phyloP scores from a whole-genome alignment of 148 eudicot genomes.

The Amaranthus hypochondriacus region DNA sequence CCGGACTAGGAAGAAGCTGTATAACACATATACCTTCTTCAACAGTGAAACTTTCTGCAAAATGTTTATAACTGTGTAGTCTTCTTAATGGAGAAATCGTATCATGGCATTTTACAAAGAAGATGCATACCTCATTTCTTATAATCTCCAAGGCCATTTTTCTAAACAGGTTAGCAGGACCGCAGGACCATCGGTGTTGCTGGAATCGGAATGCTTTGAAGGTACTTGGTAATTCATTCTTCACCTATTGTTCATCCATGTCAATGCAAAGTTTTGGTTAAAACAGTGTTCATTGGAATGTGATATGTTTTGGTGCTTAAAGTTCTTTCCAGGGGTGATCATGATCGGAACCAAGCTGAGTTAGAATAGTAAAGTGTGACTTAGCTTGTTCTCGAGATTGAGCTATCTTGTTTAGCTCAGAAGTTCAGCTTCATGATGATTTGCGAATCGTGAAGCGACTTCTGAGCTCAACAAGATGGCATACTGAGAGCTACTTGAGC shows the following conservation, averaged over 20 bases:
- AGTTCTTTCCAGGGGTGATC: background rate
- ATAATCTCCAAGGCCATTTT: slow-evolving; percentile 65
- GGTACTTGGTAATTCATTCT: slow-evolving; percentile 81
- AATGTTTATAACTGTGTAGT: background rate
- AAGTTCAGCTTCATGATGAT: background rate
- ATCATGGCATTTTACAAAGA: background rate
- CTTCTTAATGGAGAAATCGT: background rate
- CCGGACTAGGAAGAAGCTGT: slow-evolving; percentile 83
- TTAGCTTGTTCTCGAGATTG: background rate
- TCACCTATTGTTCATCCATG: slow-evolving; percentile 40
- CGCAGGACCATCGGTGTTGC: slow-evolving; percentile 92
- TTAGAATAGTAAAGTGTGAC: too few species aligned
- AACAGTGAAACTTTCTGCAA: slow-evolving; percentile 65
- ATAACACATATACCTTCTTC: slow-evolving; percentile 79
- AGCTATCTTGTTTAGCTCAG: too few species aligned
- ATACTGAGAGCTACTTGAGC: too few species aligned
- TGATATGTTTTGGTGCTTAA: background rate
- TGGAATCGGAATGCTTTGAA: slow-evolving; percentile 80
- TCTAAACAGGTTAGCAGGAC: slow-evolving; percentile 78
- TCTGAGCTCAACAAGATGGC: background rate
- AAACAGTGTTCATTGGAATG: background rate
- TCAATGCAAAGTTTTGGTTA: background rate
- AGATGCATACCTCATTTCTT: slow-evolving; percentile 40
- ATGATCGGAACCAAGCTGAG: background rate
- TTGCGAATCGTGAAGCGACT: background rate